phyloP scores from a whole-genome alignment of 2,329 filamentous ascomycete genomes.

The Fusarium musae region DNA sequence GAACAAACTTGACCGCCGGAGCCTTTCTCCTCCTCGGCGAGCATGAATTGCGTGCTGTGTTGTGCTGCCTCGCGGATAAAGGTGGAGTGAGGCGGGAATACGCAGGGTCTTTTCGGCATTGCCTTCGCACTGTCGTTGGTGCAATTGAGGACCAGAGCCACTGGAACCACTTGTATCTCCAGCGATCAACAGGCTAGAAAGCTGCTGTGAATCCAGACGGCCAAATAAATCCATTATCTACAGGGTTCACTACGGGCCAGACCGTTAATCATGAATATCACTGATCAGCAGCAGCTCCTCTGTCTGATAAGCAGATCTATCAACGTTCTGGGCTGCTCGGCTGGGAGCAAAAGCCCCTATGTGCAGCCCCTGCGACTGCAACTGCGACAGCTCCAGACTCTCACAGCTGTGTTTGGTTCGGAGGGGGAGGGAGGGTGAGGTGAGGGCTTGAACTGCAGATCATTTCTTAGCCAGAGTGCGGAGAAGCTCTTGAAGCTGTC shows the following conservation, averaged over 20 bases:
- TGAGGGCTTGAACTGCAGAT: slow-evolving; percentile 24
- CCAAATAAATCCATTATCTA: slow-evolving; percentile 4
- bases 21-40: background rate
- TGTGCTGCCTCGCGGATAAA: slow-evolving; percentile 20
- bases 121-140: slow-evolving; percentile 9
- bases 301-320: slow-evolving; percentile 27
- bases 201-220: slow-evolving; percentile 18
- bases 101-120: slow-evolving; percentile 20
- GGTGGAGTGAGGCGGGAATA: slow-evolving; percentile 34
- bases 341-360: slow-evolving; percentile 9
- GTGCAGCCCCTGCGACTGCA: background rate
- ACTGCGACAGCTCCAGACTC: slow-evolving; percentile 17
- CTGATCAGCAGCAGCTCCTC: slow-evolving; percentile 6
- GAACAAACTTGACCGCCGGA: slow-evolving; percentile 28
- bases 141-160: slow-evolving; percentile 4
- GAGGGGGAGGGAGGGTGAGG: background rate
- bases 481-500: slow-evolving; percentile 33
- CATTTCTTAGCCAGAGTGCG: slow-evolving; percentile 27
- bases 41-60: slow-evolving; percentile 9
- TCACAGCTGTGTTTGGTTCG: background rate
- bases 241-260: slow-evolving; percentile 17
- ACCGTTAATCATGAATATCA: slow-evolving; percentile 25
- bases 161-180: slow-evolving; percentile 14
- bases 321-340: slow-evolving; percentile 18
- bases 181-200: slow-evolving; percentile 21